These are phyloP conservation scores for Rhizopus delemar DNA, from an alignment of 371 early-diverging fungal genomes.

Conservation along the genomic window DNA sequence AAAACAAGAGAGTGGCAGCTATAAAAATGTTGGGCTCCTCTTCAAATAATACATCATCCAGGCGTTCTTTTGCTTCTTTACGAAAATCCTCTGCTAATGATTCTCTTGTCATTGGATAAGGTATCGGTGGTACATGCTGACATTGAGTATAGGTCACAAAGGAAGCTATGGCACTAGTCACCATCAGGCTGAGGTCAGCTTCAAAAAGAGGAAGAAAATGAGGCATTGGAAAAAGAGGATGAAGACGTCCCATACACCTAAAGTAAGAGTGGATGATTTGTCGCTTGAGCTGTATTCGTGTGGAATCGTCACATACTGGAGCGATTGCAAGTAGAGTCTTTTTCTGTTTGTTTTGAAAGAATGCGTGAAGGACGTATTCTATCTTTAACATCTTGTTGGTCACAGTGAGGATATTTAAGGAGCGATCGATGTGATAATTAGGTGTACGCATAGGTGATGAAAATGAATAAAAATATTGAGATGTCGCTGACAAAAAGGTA, in stretches of 20 bases:
- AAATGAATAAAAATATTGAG: slow-evolving; percentile 22
- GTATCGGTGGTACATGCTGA: slow-evolving; percentile 21
- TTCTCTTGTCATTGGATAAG: slow-evolving; percentile 18
- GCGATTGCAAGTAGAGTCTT: neutral
- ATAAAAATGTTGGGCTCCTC: slow-evolving; percentile 30
- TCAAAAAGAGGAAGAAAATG: slow-evolving; percentile 28
- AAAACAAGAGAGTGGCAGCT: slow-evolving; percentile 24
- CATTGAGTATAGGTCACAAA: slow-evolving; percentile 33
- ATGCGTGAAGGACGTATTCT: slow-evolving; percentile 31
- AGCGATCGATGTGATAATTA: slow-evolving; percentile 26
- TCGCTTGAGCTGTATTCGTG: slow-evolving; percentile 13
- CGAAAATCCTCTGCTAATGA: slow-evolving; percentile 28
- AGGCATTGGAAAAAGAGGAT: slow-evolving; percentile 28
- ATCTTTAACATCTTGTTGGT: slow-evolving; percentile 34
- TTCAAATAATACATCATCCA: slow-evolving; percentile 40
- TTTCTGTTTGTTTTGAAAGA: slow-evolving; percentile 24
- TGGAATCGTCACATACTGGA: slow-evolving; percentile 5
- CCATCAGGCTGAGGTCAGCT: slow-evolving; percentile 23
- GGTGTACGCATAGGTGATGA: slow-evolving; percentile 26
- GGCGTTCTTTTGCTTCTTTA: slow-evolving; percentile 25
- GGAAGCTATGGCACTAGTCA: slow-evolving; percentile 32
- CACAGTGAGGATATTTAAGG: slow-evolving; percentile 16
- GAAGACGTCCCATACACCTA: slow-evolving; percentile 21
- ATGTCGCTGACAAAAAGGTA: slow-evolving; percentile 25
- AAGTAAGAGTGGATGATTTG: slow-evolving; percentile 34